Evolutionary conservation across 345 rosid genomes (phyloP).

Genomic region (Excoecaria cochinchinensis): DNA sequence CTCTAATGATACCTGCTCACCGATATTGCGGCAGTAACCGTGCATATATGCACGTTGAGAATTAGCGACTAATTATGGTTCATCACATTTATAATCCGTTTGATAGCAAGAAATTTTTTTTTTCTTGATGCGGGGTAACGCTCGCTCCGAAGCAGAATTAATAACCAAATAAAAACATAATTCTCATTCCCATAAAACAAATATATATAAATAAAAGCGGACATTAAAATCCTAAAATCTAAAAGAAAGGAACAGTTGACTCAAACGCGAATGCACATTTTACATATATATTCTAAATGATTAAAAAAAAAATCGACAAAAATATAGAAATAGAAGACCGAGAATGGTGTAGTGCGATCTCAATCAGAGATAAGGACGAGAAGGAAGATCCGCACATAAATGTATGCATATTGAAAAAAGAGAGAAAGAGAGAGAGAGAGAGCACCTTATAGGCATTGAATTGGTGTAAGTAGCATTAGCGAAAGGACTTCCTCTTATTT

Average conservation of each 20-base stretch:
- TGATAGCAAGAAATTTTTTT: background rate
- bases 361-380: background rate
- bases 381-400: background rate
- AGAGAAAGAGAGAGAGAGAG: background rate
- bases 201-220: background rate
- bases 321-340: background rate
- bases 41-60: background rate
- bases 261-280: background rate
- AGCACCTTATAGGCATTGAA: background rate
- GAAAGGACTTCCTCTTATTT: background rate
- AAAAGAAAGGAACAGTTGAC: background rate
- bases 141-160: background rate
- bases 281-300: background rate
- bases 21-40: background rate
- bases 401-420: background rate
- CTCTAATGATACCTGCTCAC: background rate
- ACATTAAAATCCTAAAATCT: background rate
- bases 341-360: background rate
- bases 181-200: background rate
- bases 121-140: no score
- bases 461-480: background rate
- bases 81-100: background rate
- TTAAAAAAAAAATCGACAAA: background rate
- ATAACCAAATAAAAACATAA: background rate
- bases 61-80: background rate